Conservation (phyloP, 805 yeast species). For the Cyberlindnera mrakii region DNA sequence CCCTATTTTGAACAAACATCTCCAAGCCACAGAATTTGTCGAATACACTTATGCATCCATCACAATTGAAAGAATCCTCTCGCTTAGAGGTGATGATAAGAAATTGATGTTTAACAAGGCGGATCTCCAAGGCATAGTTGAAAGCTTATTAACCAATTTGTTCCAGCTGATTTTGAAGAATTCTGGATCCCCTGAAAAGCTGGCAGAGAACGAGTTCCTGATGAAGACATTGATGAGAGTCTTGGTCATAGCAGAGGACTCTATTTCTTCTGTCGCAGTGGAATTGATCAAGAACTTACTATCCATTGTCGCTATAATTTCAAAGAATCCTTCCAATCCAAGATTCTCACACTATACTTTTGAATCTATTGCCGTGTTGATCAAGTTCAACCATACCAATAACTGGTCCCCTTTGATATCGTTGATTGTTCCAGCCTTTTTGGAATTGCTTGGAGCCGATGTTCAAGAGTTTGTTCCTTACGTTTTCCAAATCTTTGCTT, state of each 20-base stretch:
- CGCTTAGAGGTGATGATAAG: constrained; percentile 58
- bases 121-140: constrained; percentile 63
- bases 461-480: constrained; percentile 94
- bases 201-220: constrained; percentile 91
- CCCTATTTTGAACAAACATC: constrained; percentile 69
- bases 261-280: constrained; percentile 39
- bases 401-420: constrained; percentile 31
- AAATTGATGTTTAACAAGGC: constrained; percentile 59
- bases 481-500: constrained; percentile 84
- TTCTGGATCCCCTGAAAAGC: constrained; percentile 71
- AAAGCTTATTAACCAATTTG: constrained; percentile 56
- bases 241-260: constrained; percentile 63
- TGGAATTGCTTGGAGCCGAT: constrained; percentile 69
- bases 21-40: constrained; percentile 62
- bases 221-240: constrained; percentile 87
- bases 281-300: constrained; percentile 59
- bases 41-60: constrained; percentile 92
- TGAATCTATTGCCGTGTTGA: constrained; percentile 76
- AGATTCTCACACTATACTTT: constrained; percentile 85
- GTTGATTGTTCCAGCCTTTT: constrained; percentile 58
- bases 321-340: constrained; percentile 93
- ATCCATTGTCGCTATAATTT: constrained; percentile 59
- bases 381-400: constrained; percentile 41
- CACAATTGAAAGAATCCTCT: constrained; percentile 81
- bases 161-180: constrained; percentile 60